Base-by-base conservation (phyloP, 768 basidiomycete genomes). In the Austroboletus festivus region DNA sequence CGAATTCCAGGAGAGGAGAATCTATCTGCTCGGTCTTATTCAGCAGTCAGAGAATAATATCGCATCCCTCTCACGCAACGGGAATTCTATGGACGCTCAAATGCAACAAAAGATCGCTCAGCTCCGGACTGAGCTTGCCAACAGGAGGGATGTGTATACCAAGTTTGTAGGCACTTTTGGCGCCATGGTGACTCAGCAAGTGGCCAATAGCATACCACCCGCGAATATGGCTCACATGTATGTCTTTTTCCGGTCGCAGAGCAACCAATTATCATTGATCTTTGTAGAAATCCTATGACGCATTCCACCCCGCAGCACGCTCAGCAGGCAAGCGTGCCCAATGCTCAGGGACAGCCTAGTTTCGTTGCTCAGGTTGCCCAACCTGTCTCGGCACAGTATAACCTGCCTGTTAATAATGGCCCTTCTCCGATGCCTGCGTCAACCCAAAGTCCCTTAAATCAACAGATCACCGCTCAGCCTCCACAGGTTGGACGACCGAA, bases 61-160 rank as follows among this genome's bases (percentile, higher is more conserved):
- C 18, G 9, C 26, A 3, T 20, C 33, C 19, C 47, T 56, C 23
- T 34, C 38, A 24, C 55, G 57, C 46, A 58, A 42, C 41, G 35
- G 50, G 13, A 33, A 44, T 20, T 28, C 64, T 2, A n/a, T 56
- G 1, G 67, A 70, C 19, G 47, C 49, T 19, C 22, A 13, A 4
- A n/a, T 51, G 12, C 51, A 56, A 21, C 53, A 51, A 47, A 50
- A 51, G 50, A 19, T 68, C 16, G 35, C 2, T 26, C 52, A 57
- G 19, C 46, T 55, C 22, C 63, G 59, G 5, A 1, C 5, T 7
- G 67, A 70, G 37, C 42, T 61, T 16, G 56, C 55, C 38, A 42
- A 22, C 22, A 69, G 68, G 53, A 76, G 70, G 64, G 78, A 80
- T 0, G 44, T 69, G 43, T 59, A 73, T 30, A 42, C 42, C 42